Conservation (phyloP, 768 basidiomycete genomes). For the Terana coerulea region DNA sequence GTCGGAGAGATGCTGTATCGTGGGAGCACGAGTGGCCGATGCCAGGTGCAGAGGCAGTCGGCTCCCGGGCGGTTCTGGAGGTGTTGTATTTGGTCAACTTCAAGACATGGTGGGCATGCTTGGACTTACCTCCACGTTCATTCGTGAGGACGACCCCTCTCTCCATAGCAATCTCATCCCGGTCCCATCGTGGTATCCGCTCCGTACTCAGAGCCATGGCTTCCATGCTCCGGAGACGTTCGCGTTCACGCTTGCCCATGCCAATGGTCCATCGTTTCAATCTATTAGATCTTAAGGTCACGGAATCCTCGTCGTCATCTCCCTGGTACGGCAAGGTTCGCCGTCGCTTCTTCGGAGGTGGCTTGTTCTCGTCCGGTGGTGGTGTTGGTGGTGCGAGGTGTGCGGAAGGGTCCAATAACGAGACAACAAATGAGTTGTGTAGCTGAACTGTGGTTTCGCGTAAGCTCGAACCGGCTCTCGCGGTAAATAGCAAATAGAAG, state of each 20-base stretch:
- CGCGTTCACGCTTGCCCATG: constrained; percentile 70
- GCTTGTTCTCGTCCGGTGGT: constrained; percentile 59
- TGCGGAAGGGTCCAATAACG: constrained; percentile 75
- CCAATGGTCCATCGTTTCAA: constrained; percentile 75
- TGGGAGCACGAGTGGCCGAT: constrained; percentile 67
- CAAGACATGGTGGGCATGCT: neutral
- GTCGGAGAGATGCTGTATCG: constrained; percentile 73
- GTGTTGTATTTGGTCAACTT: neutral
- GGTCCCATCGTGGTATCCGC: constrained; percentile 41
- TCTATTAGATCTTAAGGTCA: constrained; percentile 54
- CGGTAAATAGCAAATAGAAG: neutral
- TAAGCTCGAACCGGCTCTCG: constrained; percentile 2
- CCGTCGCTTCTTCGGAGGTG: constrained; percentile 66
- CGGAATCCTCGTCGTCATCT: constrained; percentile 49
- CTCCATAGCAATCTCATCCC: constrained; percentile 69
- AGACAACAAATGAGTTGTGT: constrained; percentile 82
- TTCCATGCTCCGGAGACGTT: constrained; percentile 55
- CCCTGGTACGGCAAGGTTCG: constrained; percentile 70
- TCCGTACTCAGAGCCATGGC: constrained; percentile 37
- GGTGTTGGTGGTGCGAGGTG: constrained; percentile 66
- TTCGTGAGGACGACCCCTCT: constrained; percentile 59
- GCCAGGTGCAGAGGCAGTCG: constrained; percentile 71
- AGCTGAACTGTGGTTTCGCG: constrained; percentile 51
- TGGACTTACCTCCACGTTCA: constrained; percentile 59
- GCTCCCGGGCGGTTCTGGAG: constrained; percentile 63